Evolutionary conservation across 208 protist genomes (phyloP).

Genomic region (Angomonas ambiguus): DNA sequence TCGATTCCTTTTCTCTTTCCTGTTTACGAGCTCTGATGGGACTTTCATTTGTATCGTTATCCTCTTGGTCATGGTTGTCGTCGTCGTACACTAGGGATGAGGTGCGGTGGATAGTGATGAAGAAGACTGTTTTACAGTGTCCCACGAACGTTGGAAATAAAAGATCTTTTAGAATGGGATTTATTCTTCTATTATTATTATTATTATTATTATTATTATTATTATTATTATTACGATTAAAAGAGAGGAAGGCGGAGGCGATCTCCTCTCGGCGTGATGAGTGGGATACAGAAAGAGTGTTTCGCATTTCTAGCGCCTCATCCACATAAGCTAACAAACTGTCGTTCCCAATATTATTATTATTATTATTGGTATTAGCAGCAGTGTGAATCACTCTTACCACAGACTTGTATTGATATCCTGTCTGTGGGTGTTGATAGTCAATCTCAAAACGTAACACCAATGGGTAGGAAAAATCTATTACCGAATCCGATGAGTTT

Average conservation of each 20-base stretch:
- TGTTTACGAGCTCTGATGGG: too few relatives aligned
- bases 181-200: not conserved
- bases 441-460: too few relatives aligned
- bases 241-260: not conserved
- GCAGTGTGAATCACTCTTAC: not conserved
- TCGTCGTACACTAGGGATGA: too few relatives aligned
- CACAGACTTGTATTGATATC: not conserved
- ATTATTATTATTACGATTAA: not conserved
- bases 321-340: not conserved
- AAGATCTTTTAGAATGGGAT: conserved; percentile 1
- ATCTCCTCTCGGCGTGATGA: not conserved
- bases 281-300: too few relatives aligned
- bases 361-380: not conserved
- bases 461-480: too few relatives aligned
- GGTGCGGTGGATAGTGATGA: not conserved
- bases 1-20: too few relatives aligned
- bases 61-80: not conserved
- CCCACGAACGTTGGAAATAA: not conserved
- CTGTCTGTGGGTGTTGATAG: too few relatives aligned
- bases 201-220: not conserved
- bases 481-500: too few relatives aligned
- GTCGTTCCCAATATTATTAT: not conserved
- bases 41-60: conserved; percentile 3
- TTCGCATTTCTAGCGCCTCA: too few relatives aligned
- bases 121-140: not conserved